Evolutionary conservation across 164 flowering plant species (phyloP), one percentile per base, ranked within the genome.

Genomic region (Magnolia officinalis): DNA sequence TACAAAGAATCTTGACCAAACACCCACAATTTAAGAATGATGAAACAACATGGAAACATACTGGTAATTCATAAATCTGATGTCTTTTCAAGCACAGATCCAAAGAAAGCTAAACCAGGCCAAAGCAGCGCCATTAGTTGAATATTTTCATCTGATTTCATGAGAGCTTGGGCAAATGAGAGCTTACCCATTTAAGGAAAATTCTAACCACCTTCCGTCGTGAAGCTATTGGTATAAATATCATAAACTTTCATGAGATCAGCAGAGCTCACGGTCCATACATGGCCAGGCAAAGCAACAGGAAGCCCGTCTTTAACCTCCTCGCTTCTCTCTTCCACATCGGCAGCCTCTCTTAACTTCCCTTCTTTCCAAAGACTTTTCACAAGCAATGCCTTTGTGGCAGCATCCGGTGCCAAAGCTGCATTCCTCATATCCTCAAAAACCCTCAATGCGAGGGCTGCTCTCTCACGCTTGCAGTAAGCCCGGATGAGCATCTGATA

Each of bases 321-420:
- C 81, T 86, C 89, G 76, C 84, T 80, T 70, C 77, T 87, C 80
- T 92, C 96, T 81, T 89, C 91, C 10, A 92, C 91, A 55, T 65
- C 66, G 63, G 98, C 95, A 23, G 97, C 99, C 85, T 96, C 98
- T 82, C 88, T 84, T 61, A 90, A 83, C 83, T 83, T 92, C 11
- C 93, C 96, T 85, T 96, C 99, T 76, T 87, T 89, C 98, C 99
- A 94, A 8, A 96, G 90, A 83, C 98, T 85, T 78, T 86, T 96
- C 74, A 92, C 91, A 50, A 96, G 97, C 83, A 91, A 80, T 7
- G 83, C 82, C 81, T 92, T 96, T 10, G 97, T 94, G 70, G 85
- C 82, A 71, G 78, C 71, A 84, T 96, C 99, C 20, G 91, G 97
- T 77, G 84, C 61, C 79, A 91, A 79, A 50, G 79, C 77, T 6